Percentiles rank a stretch among this genome's conserved stretches.
phyloP scores from a whole-genome alignment of 1,284 basidiomycete species.

The Apiotrichum mycotoxinovorans region DNA sequence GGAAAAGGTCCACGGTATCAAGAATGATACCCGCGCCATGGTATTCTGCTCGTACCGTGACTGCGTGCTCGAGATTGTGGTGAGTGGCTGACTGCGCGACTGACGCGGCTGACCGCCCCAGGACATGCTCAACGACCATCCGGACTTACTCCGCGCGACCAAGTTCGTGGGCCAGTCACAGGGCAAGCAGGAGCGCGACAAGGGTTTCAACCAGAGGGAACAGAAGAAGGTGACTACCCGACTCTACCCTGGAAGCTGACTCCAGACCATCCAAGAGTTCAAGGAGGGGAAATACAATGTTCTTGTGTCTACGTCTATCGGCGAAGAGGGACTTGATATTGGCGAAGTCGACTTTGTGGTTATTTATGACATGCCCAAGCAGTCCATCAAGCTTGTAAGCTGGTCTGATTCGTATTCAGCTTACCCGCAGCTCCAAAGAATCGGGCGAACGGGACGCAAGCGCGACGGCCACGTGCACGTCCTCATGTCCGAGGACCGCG shows the following conservation, averaged over 20 bases:
- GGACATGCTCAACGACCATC: constrained; percentile 65
- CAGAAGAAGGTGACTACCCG: constrained; percentile 81
- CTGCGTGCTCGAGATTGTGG: constrained; percentile 86
- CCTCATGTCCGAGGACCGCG: constrained; percentile 84
- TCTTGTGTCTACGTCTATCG: constrained; percentile 92
- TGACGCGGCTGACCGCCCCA: constrained; percentile 24
- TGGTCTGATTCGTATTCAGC: not conserved
- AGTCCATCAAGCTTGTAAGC: constrained; percentile 89
- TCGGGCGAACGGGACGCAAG: constrained; percentile 93
- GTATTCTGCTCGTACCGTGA: constrained; percentile 88
- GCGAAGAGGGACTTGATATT: constrained; percentile 99
- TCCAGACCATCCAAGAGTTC: constrained; percentile 67
- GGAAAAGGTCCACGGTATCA: constrained; percentile 49
- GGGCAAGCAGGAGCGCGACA: constrained; percentile 70
- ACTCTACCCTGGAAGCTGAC: constrained; percentile 2
- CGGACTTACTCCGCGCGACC: constrained; percentile 69
- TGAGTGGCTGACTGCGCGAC: constrained; percentile 22
- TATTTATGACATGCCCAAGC: constrained; percentile 95
- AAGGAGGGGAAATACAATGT: constrained; percentile 85
- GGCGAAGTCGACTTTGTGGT: constrained; percentile 97
- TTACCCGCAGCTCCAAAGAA: constrained; percentile 74
- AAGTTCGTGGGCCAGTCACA: constrained; percentile 88
- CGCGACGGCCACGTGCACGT: constrained; percentile 86
- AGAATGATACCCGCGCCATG: constrained; percentile 75
- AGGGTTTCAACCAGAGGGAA: constrained; percentile 85